These are phyloP conservation scores for Calonectria pauciramosa DNA, from an alignment of 2,329 filamentous ascomycete species.

Conservation along the genomic window DNA sequence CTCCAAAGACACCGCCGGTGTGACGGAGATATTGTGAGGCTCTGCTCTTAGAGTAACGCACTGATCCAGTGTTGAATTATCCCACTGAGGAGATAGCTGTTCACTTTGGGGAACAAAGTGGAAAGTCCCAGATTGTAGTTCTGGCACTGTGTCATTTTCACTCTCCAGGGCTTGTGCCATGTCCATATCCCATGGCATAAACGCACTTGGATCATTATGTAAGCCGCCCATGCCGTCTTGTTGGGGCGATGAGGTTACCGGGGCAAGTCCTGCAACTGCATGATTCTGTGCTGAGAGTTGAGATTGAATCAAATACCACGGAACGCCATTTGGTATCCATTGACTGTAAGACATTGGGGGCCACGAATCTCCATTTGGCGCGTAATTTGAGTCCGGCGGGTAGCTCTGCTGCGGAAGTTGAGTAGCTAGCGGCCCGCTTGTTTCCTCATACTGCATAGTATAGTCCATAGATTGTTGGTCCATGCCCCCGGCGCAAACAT, in stretches of 20 bases:
- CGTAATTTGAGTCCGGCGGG: neutral
- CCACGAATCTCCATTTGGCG: neutral
- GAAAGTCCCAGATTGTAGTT: neutral
- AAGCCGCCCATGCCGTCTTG: neutral
- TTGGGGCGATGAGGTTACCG: neutral
- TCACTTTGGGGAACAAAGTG: neutral
- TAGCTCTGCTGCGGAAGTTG: neutral
- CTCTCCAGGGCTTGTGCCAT: neutral
- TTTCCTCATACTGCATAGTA: neutral
- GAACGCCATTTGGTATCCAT: neutral
- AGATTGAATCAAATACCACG: neutral
- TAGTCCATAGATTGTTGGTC: neutral
- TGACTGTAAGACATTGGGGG: neutral
- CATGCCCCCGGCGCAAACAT: neutral
- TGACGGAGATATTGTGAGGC: neutral
- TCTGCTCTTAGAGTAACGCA: neutral
- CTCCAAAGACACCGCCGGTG: neutral
- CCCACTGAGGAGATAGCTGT: neutral
- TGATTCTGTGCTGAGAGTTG: neutral
- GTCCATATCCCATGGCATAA: neutral
- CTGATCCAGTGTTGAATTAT: neutral
- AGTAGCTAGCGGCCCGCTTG: neutral
- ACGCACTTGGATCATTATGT: neutral
- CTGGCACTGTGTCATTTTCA: neutral
- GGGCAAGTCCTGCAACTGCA: neutral